Evolutionary conservation across 129 eudicot species (phyloP).

Genomic region (Gnaphalium uliginosum): DNA sequence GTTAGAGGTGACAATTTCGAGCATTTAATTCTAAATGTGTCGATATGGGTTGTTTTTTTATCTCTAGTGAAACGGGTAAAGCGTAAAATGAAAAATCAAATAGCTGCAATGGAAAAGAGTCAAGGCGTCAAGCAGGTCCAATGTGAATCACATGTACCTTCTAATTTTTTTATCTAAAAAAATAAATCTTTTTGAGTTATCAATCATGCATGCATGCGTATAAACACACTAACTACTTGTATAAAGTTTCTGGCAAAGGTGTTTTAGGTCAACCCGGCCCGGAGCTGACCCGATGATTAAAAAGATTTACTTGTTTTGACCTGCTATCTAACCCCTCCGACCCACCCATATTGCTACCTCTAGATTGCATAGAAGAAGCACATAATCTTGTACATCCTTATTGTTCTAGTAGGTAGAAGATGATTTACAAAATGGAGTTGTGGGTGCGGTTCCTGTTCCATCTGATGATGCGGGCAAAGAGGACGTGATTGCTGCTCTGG

Average conservation of each 20-base stretch:
- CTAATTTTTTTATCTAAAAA: neutral
- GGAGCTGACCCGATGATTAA: neutral
- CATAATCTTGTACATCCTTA: neutral
- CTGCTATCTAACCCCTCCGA: neutral
- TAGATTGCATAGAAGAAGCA: neutral
- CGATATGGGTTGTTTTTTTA: neutral
- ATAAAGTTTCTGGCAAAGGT: neutral
- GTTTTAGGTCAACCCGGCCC: neutral
- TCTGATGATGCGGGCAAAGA: conserved; percentile 60
- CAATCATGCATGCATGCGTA: too few relatives aligned
- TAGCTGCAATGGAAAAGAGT: neutral
- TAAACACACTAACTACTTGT: neutral
- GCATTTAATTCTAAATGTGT: neutral
- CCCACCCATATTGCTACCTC: neutral
- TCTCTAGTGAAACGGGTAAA: neutral
- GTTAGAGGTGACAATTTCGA: neutral
- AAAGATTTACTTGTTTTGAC: neutral
- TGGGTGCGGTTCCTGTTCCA: conserved; percentile 82
- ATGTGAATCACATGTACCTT: neutral
- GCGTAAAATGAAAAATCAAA: neutral
- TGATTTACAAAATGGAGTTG: conserved; percentile 66
- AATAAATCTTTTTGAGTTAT: too few relatives aligned
- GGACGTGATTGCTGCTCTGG: conserved; percentile 78
- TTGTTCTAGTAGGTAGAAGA: conserved; percentile 56
- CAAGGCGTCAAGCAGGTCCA: neutral